These are phyloP conservation scores for Dactylellina sp. DNA, from an alignment of 2,329 filamentous ascomycete species.

Conservation along the genomic window DNA sequence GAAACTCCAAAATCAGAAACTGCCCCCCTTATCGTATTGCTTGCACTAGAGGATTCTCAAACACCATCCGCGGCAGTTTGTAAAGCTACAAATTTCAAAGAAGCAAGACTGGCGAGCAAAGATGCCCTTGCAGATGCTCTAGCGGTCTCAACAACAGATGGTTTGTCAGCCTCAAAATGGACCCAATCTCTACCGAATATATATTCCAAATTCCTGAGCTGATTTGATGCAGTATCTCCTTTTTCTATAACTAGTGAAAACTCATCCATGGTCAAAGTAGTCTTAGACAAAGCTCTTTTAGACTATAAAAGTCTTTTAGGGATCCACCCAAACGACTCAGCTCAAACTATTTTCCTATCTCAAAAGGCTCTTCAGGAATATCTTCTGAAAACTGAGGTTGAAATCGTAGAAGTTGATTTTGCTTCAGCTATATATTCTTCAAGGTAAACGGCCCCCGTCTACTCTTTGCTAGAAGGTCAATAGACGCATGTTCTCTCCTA, in stretches of 20 bases:
- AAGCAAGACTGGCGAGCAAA: conserved; percentile 59
- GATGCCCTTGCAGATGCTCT: conserved; percentile 58
- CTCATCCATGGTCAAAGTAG: conserved; percentile 59
- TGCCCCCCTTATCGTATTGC: conserved; percentile 58
- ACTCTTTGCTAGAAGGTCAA: not conserved
- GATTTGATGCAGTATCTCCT: conserved; percentile 59
- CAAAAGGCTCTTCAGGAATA: conserved; percentile 58
- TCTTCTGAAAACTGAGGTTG: conserved; percentile 59
- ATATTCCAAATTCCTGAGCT: not conserved
- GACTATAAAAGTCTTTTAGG: conserved; percentile 58
- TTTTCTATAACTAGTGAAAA: conserved; percentile 60
- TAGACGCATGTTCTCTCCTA: conserved; percentile 2
- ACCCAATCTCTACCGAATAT: not conserved
- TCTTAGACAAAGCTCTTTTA: conserved; percentile 59
- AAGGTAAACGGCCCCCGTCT: conserved; percentile 3
- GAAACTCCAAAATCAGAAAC: conserved; percentile 61
- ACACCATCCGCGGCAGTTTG: conserved; percentile 58
- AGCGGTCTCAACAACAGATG: conserved; percentile 58
- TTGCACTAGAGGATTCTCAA: conserved; percentile 60
- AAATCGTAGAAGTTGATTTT: conserved; percentile 57
- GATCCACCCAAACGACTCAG: conserved; percentile 59
- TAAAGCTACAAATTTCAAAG: conserved; percentile 59
- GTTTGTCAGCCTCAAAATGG: conserved; percentile 29
- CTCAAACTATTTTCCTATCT: conserved; percentile 59
- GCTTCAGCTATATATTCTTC: conserved; percentile 36